Evolutionary conservation across 257 asterid species (phyloP).

Genomic region (Mitragyna speciosa): DNA sequence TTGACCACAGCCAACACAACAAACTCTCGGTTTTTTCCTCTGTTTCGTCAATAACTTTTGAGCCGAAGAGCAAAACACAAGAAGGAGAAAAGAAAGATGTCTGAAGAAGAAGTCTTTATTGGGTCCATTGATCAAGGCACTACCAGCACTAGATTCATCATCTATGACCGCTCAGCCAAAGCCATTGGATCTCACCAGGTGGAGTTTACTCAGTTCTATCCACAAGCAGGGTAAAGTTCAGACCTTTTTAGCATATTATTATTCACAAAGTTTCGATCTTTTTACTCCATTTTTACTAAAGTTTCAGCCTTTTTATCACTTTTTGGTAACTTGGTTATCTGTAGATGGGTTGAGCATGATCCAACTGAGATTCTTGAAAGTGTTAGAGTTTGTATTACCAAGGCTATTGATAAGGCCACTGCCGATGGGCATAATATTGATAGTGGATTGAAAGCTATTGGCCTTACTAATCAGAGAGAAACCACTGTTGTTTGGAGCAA

Average conservation of each 20-base stretch:
- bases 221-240: slow-evolving; percentile 71
- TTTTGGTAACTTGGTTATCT: neutral
- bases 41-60: neutral
- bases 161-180: slow-evolving; percentile 64
- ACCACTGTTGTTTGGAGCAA: slow-evolving; percentile 96
- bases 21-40: neutral
- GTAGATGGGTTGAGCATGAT: slow-evolving; percentile 98
- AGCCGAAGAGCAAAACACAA: neutral
- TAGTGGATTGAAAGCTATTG: slow-evolving; percentile 85
- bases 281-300: neutral
- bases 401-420: slow-evolving; percentile 85
- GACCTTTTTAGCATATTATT: neutral
- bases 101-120: slow-evolving; percentile 49
- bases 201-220: slow-evolving; percentile 89
- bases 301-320: too few species aligned
- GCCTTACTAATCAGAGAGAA: slow-evolving; percentile 95
- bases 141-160: slow-evolving; percentile 88
- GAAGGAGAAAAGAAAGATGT: slow-evolving; percentile 22
- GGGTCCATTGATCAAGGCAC: slow-evolving; percentile 98
- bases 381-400: slow-evolving; percentile 67
- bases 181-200: slow-evolving; percentile 81
- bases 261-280: slow-evolving; percentile 5
- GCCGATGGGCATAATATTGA: slow-evolving; percentile 81
- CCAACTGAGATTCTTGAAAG: slow-evolving; percentile 91
- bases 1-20: neutral